These are phyloP conservation scores for Dendrobium chrysotoxum DNA, from an alignment of 106 monocot species.

Conservation along the genomic window DNA sequence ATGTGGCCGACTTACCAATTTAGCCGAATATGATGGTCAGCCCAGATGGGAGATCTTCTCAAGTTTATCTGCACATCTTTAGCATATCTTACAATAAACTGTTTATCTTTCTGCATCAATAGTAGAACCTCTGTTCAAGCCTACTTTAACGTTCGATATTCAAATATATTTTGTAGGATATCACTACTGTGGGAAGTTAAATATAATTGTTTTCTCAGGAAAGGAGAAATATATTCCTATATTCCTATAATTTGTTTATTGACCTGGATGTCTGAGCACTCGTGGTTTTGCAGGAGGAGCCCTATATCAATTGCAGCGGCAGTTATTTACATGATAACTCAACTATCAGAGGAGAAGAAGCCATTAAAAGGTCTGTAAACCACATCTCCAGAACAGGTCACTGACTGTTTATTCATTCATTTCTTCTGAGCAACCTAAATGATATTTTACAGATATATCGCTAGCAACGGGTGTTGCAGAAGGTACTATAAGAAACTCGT, in stretches of 20 bases:
- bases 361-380: constrained; percentile 13
- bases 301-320: constrained; percentile 28
- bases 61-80: too few relatives aligned
- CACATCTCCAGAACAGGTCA: background rate
- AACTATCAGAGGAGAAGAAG: constrained; percentile 27
- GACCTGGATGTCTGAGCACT: background rate
- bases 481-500: constrained; percentile 23
- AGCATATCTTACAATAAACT: too few relatives aligned
- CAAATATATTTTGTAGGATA: too few relatives aligned
- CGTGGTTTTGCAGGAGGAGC: constrained; percentile 15
- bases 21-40: too few relatives aligned
- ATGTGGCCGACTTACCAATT: too few relatives aligned
- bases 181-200: background rate
- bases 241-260: background rate
- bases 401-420: too few relatives aligned
- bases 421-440: background rate
- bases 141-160: too few relatives aligned
- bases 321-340: constrained; percentile 28
- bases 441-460: constrained; percentile 15
- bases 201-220: background rate
- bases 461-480: constrained; percentile 24
- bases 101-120: too few relatives aligned
- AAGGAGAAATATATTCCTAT: too few relatives aligned
- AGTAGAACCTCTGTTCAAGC: too few relatives aligned
- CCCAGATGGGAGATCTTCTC: too few relatives aligned